Evolutionary conservation across 2,329 filamentous ascomycete species (phyloP).

Genomic region (Neofusicoccum sp.): DNA sequence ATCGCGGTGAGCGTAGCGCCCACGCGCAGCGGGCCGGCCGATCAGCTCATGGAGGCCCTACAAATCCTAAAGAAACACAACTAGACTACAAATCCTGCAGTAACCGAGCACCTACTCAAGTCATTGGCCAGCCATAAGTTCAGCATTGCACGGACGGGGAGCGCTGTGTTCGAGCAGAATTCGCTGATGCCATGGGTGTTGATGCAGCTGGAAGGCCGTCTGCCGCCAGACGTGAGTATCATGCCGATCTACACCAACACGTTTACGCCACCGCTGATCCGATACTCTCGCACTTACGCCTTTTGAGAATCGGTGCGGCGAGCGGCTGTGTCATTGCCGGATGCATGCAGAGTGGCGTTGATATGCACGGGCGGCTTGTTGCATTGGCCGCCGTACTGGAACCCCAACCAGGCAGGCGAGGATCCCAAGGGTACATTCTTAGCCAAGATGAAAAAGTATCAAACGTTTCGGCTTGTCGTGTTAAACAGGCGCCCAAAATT

Average conservation of each 20-base stretch:
- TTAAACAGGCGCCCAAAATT: conserved; percentile 30
- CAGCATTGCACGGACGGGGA: conserved; percentile 30
- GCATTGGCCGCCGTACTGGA: conserved; percentile 38
- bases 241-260: conserved; percentile 35
- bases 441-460: conserved; percentile 34
- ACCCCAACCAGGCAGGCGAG: conserved; percentile 29
- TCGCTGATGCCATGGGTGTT: conserved; percentile 36
- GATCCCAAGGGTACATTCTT: conserved; percentile 32
- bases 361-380: conserved; percentile 27
- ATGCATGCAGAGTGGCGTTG: conserved; percentile 19
- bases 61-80: conserved; percentile 27
- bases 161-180: conserved; percentile 34
- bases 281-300: conserved; percentile 33
- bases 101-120: conserved; percentile 30
- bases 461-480: conserved; percentile 31
- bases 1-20: conserved; percentile 33
- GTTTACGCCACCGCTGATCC: conserved; percentile 34
- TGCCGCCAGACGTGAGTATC: conserved; percentile 27
- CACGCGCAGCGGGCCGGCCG: conserved; percentile 32
- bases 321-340: conserved; percentile 18
- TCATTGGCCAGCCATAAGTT: conserved; percentile 31
- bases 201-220: conserved; percentile 27
- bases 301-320: conserved; percentile 33
- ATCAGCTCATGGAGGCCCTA: conserved; percentile 33
- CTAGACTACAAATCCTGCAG: conserved; percentile 31